Evolutionary conservation across 1,284 basidiomycete genomes (phyloP).

Genomic region (Fistulinella cinereoalba): DNA sequence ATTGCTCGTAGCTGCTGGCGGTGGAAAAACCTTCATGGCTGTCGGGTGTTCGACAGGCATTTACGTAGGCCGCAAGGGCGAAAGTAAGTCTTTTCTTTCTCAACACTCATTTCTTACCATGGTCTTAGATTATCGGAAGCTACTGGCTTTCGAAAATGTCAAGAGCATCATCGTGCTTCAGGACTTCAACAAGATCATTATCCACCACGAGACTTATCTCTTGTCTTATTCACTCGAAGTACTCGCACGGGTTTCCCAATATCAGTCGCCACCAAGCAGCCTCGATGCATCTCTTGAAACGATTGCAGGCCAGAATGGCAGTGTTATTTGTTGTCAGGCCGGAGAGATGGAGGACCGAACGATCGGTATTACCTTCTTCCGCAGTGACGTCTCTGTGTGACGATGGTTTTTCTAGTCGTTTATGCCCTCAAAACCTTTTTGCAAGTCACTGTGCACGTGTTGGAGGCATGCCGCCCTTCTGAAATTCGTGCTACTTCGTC

Average conservation of each 20-base stretch:
- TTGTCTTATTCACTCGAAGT: constrained; percentile 68
- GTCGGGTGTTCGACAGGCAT: constrained; percentile 64
- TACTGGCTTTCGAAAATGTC: constrained; percentile 49
- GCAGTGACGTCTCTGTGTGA: constrained; percentile 6
- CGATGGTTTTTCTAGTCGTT: constrained; percentile 46
- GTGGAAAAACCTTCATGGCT: constrained; percentile 53
- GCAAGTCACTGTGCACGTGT: constrained; percentile 49
- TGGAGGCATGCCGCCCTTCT: constrained; percentile 40
- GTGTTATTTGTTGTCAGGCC: constrained; percentile 58
- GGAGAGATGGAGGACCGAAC: constrained; percentile 51
- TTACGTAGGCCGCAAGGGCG: constrained; percentile 55
- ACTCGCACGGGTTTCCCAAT: constrained; percentile 54
- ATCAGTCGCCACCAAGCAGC: constrained; percentile 42
- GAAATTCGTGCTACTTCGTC: constrained; percentile 33
- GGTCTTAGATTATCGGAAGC: constrained; percentile 51
- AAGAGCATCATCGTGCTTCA: constrained; percentile 56
- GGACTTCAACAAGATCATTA: constrained; percentile 61
- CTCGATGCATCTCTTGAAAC: constrained; percentile 57
- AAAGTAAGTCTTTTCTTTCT: constrained; percentile 39
- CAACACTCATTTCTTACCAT: constrained; percentile 2
- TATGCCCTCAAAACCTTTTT: constrained; percentile 63
- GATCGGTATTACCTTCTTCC: constrained; percentile 42
- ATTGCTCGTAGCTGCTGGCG: constrained; percentile 34
- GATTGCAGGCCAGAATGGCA: constrained; percentile 48
- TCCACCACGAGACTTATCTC: constrained; percentile 58